Evolutionary conservation across 257 asterid species (phyloP).

Genomic region (Solanum chiquidenum): DNA sequence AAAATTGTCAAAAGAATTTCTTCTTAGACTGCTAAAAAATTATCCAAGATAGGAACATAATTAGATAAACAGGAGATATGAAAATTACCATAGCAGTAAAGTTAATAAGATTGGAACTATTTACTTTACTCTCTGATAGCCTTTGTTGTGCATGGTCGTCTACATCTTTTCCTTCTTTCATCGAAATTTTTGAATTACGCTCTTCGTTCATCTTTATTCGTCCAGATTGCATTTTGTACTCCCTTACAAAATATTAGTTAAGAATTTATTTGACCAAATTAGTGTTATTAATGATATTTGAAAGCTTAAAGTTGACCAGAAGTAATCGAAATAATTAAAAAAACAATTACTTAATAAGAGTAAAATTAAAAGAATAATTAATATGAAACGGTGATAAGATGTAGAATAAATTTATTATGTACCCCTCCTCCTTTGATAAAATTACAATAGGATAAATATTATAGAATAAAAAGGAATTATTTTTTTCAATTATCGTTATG

Average conservation of each 20-base stretch:
- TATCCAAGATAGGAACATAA: too few species aligned
- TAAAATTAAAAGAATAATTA: too few species aligned
- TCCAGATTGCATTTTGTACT: background rate
- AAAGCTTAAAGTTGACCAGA: background rate
- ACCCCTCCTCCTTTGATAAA: background rate
- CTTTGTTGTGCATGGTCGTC: too few species aligned
- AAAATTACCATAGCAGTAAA: too few species aligned
- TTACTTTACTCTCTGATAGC: too few species aligned
- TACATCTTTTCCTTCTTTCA: background rate
- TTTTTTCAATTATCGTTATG: too few species aligned
- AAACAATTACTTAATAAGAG: background rate
- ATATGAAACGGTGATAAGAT: too few species aligned
- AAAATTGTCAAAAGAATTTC: too few species aligned
- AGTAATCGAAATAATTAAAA: background rate
- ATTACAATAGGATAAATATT: background rate
- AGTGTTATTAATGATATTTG: background rate
- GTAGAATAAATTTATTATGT: background rate
- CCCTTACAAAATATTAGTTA: background rate
- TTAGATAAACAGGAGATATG: too few species aligned
- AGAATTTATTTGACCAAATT: background rate
- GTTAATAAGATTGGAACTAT: too few species aligned
- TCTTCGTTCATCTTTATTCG: background rate
- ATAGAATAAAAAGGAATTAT: background rate
- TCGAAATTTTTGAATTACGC: background rate
- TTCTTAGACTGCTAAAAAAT: too few species aligned